Base-by-base conservation (phyloP, 208 protist species). In the Kentomonas sorsogonicus region DNA sequence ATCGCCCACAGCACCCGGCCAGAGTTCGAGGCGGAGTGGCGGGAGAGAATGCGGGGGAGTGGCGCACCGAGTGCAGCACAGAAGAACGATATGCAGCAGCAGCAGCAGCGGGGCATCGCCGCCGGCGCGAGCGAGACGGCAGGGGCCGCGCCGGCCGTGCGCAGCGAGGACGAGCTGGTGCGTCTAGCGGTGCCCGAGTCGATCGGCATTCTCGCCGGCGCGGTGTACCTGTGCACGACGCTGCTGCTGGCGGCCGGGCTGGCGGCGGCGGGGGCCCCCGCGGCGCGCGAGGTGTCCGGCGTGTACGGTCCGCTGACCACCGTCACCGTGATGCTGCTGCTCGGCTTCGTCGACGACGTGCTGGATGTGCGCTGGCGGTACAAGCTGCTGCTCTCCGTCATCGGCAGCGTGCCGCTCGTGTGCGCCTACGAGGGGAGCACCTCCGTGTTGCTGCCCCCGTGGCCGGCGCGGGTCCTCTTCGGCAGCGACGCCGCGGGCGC, bases 271-370 rank as follows among this genome's bases (percentile, higher is more conserved):
- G 55, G 26, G 53, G 85, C 60, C 6, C 56, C 36, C 1, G 36
- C 11, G n/a, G 30, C 16, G 1, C 27, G 51, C 77, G 83, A 63
- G 85, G 93, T 78, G 38, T 41, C 63, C 9, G 58, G 47, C 1
- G 41, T 86, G 11, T 58, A 66, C 9, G 95, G 96, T 2, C 88
- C 92, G 0, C 68, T 99, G 30, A 89, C 95, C 25, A 94, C 93
- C 15, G 98, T 99, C 69, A 94, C 83, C 30, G 95, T 98, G 23
- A 99, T 99, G 94, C 85, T 99, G 31, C 83, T 99, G 36, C 70
- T 99, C 22, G 99, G 99, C 44, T 99, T 99, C 69, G 97, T 97
- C 11, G 99, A 99, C 77, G 98, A 99, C 75, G 98, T 99, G 16
- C 79, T 99, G 16, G 96, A 99, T 69, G 74, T 99, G 26, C 82